phyloP scores from a whole-genome alignment of 805 yeast species.

The Schwanniomyces occidentalis region DNA sequence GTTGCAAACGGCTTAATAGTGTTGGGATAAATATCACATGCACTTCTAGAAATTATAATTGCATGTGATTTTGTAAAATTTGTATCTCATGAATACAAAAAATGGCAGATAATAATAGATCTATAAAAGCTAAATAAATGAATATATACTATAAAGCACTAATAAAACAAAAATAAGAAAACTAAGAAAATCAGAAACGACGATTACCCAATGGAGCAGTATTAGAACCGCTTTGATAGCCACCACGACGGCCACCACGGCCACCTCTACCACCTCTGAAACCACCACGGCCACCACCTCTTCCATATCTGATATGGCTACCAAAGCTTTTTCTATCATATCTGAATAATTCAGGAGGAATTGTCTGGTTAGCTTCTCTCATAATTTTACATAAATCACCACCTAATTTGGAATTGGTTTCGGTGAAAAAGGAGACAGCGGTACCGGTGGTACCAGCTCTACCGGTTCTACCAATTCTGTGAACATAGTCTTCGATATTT shows the following conservation, averaged over 20 bases:
- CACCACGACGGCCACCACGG: slow-evolving; percentile 44
- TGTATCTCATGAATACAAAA: not conserved
- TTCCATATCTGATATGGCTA: slow-evolving; percentile 50
- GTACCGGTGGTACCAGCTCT: slow-evolving; percentile 98
- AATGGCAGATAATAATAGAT: not conserved
- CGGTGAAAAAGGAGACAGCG: slow-evolving; percentile 92
- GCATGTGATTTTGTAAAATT: slow-evolving; percentile 2
- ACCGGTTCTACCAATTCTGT: slow-evolving; percentile 99
- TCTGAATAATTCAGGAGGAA: slow-evolving; percentile 77
- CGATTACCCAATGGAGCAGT: slow-evolving; percentile 46
- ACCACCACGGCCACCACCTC: slow-evolving; percentile 59
- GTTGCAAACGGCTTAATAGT: not conserved
- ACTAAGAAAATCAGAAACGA: slow-evolving; percentile 30
- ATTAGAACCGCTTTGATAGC: slow-evolving; percentile 48
- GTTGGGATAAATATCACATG: slow-evolving; percentile 4
- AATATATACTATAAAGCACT: not conserved
- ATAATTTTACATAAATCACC: slow-evolving; percentile 85
- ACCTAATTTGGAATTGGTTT: slow-evolving; percentile 83
- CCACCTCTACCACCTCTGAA: slow-evolving; percentile 54
- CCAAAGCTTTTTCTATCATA: slow-evolving; percentile 68
- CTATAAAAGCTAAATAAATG: not conserved
- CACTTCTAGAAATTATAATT: not conserved
- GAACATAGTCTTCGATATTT: slow-evolving; percentile 97
- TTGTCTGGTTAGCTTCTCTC: slow-evolving; percentile 91
- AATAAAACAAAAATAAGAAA: too few species aligned